Base-by-base conservation (phyloP, 2,329 filamentous ascomycete species). In the Botrytis pseudocinerea region DNA sequence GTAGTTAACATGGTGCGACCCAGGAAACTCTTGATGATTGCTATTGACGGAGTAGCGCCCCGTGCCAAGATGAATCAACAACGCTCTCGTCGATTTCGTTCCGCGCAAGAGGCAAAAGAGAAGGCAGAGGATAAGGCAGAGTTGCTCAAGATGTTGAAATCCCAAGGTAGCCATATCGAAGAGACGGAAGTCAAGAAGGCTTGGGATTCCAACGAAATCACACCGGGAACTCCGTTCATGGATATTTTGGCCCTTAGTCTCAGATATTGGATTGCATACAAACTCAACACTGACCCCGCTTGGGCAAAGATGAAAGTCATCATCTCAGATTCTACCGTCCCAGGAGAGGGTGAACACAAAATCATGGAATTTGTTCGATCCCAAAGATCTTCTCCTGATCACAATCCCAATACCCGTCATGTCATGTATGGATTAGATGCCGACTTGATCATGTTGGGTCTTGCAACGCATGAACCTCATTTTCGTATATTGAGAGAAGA, bases 11-110 rank as follows among this genome's bases (percentile, higher is more conserved):
- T 99, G 95, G 95, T 97, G 77, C 93, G 96, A 74, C 96, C 96
- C 16, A 91, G 96, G 78, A 98, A 98, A 84, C 85, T 99, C 66
- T 88, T 99, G 72, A 96, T 98, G 93, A 98, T 99, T 80, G 96
- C 96, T 79, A 95, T 99, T 82, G 96, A 99, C 84, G 96, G 96
- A 81, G 96, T 99, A 76, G 96, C 96, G 7, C 97, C 96, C 64
- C 92, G 96, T 82, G 97, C 97, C 74, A 99, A 99, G 84, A 99
- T 99, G 96, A 99, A 99, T 82, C 97, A 99, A 82, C 96, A 99
- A 84, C 93, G 96, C 75, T 97, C 96, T 60, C 90, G 96, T 82
- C 93, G 96, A 79, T 99, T 99, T 84, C 92, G 96, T 75, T 93
- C 95, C 35, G 96, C 95, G 2, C 94, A 95, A 82, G 96, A 99